A percentile compares a stretch with the other conserved stretches of the same genome.
phyloP scores from a whole-genome alignment of 2,329 filamentous ascomycete genomes.

The Scopulariopsis brevicaulis region DNA sequence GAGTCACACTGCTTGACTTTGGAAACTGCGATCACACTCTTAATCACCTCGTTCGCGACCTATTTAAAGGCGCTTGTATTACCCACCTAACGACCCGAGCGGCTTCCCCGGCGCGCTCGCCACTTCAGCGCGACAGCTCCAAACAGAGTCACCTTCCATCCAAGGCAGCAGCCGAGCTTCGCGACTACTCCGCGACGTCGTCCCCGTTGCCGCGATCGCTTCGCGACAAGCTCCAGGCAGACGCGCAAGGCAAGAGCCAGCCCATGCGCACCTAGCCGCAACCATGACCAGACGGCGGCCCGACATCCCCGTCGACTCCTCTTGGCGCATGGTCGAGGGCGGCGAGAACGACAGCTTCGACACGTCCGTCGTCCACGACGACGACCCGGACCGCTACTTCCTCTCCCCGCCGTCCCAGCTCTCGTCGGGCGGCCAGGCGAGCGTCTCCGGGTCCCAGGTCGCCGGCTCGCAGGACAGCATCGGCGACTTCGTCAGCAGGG shows the following conservation, averaged over 20 bases:
- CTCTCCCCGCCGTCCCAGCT: slow-evolving; percentile 35
- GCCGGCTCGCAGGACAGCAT: slow-evolving; percentile 41
- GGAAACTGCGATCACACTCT: not conserved
- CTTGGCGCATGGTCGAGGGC: slow-evolving; percentile 50
- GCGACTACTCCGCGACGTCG: not conserved
- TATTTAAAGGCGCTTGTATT: not conserved
- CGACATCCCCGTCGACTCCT: slow-evolving; percentile 30
- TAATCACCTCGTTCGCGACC: not conserved
- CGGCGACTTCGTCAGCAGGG: slow-evolving; percentile 37
- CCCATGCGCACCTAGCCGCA: not conserved
- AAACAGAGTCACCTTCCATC: not conserved
- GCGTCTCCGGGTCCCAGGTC: slow-evolving; percentile 32
- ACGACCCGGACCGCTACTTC: slow-evolving; percentile 17
- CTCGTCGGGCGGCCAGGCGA: slow-evolving; percentile 27
- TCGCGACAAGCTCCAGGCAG: not conserved
- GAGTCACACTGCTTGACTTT: not conserved
- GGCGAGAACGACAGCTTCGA: slow-evolving; percentile 50
- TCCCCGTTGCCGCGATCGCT: too few species aligned
- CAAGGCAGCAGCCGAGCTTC: not conserved
- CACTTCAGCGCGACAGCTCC: not conserved
- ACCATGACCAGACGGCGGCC: not conserved
- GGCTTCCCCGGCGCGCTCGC: not conserved
- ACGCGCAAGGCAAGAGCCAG: not conserved
- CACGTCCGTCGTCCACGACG: slow-evolving; percentile 36
- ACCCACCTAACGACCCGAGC: not conserved